Evolutionary conservation across 2,329 filamentous ascomycete species (phyloP).

Genomic region (Fusarium zealandicum): DNA sequence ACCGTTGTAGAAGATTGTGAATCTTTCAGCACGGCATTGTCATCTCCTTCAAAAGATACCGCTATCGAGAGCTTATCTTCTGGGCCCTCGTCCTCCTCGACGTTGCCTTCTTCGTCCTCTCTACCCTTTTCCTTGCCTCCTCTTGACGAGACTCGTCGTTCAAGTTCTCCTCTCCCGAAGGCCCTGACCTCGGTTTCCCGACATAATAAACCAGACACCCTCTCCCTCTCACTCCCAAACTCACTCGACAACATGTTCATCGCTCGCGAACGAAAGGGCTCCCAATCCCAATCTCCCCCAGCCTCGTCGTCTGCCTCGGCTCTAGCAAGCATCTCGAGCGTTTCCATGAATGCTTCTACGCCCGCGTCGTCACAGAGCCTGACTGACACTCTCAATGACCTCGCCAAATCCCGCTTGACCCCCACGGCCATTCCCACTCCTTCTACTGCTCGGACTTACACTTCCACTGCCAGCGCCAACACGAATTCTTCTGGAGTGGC

Average conservation of each 20-base stretch:
- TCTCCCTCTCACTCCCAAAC: conserved; percentile 55
- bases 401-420: conserved; percentile 53
- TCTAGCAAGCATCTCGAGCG: conserved; percentile 8
- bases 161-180: conserved; percentile 74
- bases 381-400: conserved; percentile 65
- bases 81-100: conserved; percentile 7
- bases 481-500: conserved; percentile 23
- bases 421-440: conserved; percentile 37
- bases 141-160: conserved; percentile 12
- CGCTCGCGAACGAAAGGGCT: conserved; percentile 48
- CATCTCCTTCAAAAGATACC: conserved; percentile 20
- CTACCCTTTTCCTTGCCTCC: conserved; percentile 39
- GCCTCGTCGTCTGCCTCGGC: conserved; percentile 11
- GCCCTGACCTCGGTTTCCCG: conserved; percentile 73
- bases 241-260: conserved; percentile 60
- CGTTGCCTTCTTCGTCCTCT: conserved; percentile 10
- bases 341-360: conserved; percentile 39
- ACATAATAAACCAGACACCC: conserved; percentile 67
- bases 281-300: conserved; percentile 42
- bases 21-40: conserved; percentile 25
- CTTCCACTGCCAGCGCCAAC: conserved; percentile 17
- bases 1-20: conserved; percentile 37
- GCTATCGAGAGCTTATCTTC: conserved; percentile 11
- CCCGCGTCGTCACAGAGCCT: conserved; percentile 67
- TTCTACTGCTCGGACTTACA: conserved; percentile 32